phyloP scores from a whole-genome alignment of 345 rosid genomes.

The Gossypium bickii region DNA sequence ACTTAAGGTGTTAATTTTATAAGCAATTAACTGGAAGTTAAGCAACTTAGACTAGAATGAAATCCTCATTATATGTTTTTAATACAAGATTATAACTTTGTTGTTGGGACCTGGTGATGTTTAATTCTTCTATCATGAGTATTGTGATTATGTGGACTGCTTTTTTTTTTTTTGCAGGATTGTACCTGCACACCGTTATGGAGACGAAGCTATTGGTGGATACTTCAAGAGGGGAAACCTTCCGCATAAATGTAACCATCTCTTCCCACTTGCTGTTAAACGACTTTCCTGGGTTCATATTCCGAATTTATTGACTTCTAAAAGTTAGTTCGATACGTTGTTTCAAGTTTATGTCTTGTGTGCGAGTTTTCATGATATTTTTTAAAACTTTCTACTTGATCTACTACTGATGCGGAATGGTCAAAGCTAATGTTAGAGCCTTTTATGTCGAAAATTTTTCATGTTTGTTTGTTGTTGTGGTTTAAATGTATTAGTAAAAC shows the following conservation, averaged over 20 bases:
- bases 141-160: neutral
- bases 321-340: neutral
- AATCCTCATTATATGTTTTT: neutral
- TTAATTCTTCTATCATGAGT: neutral
- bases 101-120: neutral
- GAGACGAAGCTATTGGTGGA: conserved; percentile 63
- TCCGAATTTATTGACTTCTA: neutral
- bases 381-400: neutral
- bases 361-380: neutral
- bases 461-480: neutral
- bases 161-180: conserved; percentile 30
- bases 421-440: neutral
- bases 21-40: neutral
- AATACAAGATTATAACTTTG: neutral
- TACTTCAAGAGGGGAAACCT: conserved; percentile 63
- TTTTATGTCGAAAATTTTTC: neutral
- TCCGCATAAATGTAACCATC: conserved; percentile 50
- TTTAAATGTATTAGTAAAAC: neutral
- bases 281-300: neutral
- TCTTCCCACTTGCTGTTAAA: neutral
- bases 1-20: neutral
- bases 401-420: neutral
- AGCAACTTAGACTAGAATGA: neutral
- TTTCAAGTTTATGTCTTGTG: neutral
- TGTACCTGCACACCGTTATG: conserved; percentile 49